Base-by-base conservation (phyloP, 768 basidiomycete genomes). In the Termitomyces sp. region DNA sequence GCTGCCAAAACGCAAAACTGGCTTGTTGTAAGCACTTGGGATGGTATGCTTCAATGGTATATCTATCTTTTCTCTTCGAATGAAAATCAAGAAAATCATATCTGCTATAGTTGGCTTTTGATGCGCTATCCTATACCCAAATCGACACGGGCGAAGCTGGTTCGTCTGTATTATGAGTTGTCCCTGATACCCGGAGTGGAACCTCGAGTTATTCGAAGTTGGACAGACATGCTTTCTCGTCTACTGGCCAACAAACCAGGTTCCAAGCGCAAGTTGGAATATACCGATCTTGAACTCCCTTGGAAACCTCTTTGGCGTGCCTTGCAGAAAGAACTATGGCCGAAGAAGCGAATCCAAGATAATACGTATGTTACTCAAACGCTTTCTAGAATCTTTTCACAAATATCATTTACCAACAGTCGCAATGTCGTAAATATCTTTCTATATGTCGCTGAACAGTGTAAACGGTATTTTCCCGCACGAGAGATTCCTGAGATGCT, bases 291-390 rank as follows among this genome's bases (percentile, higher is more conserved):
- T 31, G 74, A 83, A 61, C 82, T 93, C 3, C 75, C 82, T 1
- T 93, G 91, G 91, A 61, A 75, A 59, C 86, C 89, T 12, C 75
- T 93, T n/a, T 93, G 92, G 90, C 75, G 80, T 16, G 74, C 77
- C 26, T 70, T 93, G 29, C 78, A 87, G 71, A 88, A 84, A 68
- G 90, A 92, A 62, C 67, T 92, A 0, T 89, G 87, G 81, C 82
- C 83, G 5, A 90, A 88, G 71, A 79, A 80, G 55, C 77, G 85
- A 62, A 74, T 82, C 20, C 74, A 79, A 22, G 86, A 88, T 59
- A 67, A 76, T 26, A 78, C 81, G 86, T 88, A 69, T 64, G 82
- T 69, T 12, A 5, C 50, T 59, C 53, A 29, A 37, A 29, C 49
- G 20, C 42, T 44, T 31, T 55, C 31, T 44, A 53, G 48, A 27